Base-by-base conservation (phyloP, 768 basidiomycete genomes). In the Solioccasus polychromus region DNA sequence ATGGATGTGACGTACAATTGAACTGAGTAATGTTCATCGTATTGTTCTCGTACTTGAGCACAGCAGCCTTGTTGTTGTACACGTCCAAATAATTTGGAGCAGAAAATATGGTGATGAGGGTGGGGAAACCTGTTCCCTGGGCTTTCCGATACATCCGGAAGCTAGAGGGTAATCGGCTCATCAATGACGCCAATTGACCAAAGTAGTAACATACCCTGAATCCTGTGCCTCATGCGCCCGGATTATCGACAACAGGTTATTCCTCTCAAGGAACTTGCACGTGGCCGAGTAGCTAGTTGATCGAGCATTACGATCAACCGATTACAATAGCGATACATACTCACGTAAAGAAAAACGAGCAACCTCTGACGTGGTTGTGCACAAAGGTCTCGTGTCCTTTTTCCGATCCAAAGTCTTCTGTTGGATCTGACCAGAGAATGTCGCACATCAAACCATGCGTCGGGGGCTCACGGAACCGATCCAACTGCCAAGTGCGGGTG, bases 211-310 rank as follows among this genome's bases (percentile, higher is more conserved):
- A 42, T 61, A 93, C 85, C 94, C 94, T 4, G 90, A 87, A 68
- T 97, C 94, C 66, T 98, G 95, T 2, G 92, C 95, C 69, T 98
- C 95, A 52, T 98, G 95, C 12, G 91, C 95, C 23, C 95, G 84
- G 51, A 99, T 94, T 56, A 97, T 79, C 7, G 90, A 89, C n/a
- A 99, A 70, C 9, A 99, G 71, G 38, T 80, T 80, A 59, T 97
- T 99, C 35, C 91, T 78, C 60, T 95, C 92, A 15, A 99, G 75
- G 75, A 99, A 99, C 51, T 87, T 79, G 64, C 92, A 93, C 5
- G 91, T 91, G 5, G 95, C 95, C 19, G 83, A 79, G 60, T 92
- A 98, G 8, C 82, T 82, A 54, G 11, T 35, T 34, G 45, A 46
- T 40, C 37, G 5, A 35, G 18, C 30, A 39, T 12, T 14, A 5